phyloP scores from a whole-genome alignment of 345 rosid species.

The Angophora floribunda region DNA sequence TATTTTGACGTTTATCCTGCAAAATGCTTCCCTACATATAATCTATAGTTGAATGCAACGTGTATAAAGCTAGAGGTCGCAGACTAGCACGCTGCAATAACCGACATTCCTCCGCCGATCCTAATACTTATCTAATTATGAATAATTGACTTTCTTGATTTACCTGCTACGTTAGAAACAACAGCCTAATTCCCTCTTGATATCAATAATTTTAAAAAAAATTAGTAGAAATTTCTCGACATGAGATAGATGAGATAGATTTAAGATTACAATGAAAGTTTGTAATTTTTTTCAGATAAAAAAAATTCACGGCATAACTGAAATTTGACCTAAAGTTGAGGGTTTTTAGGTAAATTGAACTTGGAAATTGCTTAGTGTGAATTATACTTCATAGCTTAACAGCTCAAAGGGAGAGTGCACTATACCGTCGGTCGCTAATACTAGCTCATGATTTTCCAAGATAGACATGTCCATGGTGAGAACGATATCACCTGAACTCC shows the following conservation, averaged over 20 bases:
- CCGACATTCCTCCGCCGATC: neutral
- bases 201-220: neutral
- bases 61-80: neutral
- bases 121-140: neutral
- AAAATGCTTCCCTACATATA: neutral
- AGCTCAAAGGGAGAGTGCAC: neutral
- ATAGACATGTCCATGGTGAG: neutral
- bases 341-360: neutral
- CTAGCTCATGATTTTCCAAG: neutral
- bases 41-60: neutral
- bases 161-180: neutral
- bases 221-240: neutral
- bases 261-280: neutral
- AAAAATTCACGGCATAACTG: neutral
- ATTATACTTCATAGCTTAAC: neutral
- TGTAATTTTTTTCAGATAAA: neutral
- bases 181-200: neutral
- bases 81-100: neutral
- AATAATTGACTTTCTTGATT: neutral
- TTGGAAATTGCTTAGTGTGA: neutral
- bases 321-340: neutral
- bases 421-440: neutral
- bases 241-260: too few species aligned
- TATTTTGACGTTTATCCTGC: neutral
- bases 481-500: neutral